phyloP scores from a whole-genome alignment of 208 protist species.

The Trypanosoma conorhini region DNA sequence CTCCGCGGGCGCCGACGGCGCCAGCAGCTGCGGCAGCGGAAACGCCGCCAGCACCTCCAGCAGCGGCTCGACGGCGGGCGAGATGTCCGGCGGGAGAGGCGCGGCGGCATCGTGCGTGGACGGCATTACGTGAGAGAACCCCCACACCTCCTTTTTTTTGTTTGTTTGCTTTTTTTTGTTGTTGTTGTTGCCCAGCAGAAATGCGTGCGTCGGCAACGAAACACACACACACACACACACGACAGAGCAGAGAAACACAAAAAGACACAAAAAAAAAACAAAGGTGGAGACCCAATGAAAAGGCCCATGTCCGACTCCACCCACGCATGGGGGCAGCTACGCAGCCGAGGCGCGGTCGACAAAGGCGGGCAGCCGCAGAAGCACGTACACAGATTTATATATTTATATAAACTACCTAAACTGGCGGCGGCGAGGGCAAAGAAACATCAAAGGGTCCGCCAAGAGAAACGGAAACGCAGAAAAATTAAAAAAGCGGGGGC shows the following conservation, averaged over 20 bases:
- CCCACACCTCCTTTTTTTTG: neutral
- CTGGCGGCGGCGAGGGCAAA: neutral
- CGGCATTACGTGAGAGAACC: slow-evolving; percentile 12
- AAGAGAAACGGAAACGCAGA: slow-evolving; percentile 13
- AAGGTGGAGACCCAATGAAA: neutral
- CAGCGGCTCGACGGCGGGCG: slow-evolving; percentile 15
- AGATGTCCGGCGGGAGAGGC: slow-evolving; percentile 21
- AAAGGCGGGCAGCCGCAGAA: too few species aligned
- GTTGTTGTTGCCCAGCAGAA: too few species aligned
- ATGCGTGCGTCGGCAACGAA: slow-evolving; percentile 22
- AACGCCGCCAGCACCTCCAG: slow-evolving; percentile 29
- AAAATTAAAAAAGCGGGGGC: slow-evolving; percentile 3
- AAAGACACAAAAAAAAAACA: neutral
- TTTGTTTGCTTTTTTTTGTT: too few species aligned
- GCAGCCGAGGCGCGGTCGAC: too few species aligned
- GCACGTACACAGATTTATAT: too few species aligned
- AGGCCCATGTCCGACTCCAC: too few species aligned
- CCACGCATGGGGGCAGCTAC: too few species aligned
- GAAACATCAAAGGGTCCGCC: neutral
- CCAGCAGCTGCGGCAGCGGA: slow-evolving; percentile 24
- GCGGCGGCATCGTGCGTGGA: slow-evolving; percentile 10
- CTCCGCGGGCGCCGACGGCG: neutral
- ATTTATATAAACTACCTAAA: too few species aligned
- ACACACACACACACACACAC: too few species aligned
- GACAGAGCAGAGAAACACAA: too few species aligned